These are phyloP conservation scores for Claviceps cyperi DNA, from an alignment of 2,329 filamentous ascomycete genomes.

Conservation along the genomic window DNA sequence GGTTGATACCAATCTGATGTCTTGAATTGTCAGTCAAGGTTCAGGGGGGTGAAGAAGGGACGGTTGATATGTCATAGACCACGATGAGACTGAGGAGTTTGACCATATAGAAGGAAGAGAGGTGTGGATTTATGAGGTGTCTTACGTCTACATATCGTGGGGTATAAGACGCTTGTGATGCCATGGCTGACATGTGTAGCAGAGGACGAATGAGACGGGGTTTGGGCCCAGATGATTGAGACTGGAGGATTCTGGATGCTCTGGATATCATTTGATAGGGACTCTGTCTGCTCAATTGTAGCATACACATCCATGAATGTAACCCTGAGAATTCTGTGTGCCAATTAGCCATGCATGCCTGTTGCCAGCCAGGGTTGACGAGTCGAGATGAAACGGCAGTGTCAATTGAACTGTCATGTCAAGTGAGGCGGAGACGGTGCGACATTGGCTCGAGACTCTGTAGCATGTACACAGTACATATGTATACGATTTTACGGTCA, in stretches of 20 bases:
- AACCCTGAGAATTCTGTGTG: too few species aligned
- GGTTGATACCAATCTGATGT: conserved; percentile 75
- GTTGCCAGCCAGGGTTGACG: not conserved
- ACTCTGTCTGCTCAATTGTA: too few species aligned
- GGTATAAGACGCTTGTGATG: conserved; percentile 14
- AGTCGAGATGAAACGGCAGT: not conserved
- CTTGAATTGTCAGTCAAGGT: not conserved
- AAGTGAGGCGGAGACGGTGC: not conserved
- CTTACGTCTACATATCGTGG: conserved; percentile 50
- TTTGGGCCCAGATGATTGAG: not conserved
- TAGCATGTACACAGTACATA: too few species aligned
- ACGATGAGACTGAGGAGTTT: not conserved
- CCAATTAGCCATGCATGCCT: not conserved
- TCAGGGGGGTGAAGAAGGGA: not conserved
- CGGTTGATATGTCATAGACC: not conserved
- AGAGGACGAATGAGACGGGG: conserved; percentile 1
- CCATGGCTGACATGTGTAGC: conserved; percentile 12
- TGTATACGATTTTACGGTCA: not conserved
- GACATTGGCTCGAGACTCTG: too few species aligned
- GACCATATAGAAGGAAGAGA: not conserved
- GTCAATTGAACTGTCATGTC: not conserved
- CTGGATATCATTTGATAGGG: conserved; percentile 2
- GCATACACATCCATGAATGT: too few species aligned
- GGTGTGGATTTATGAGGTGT: conserved; percentile 6
- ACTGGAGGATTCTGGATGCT: not conserved